Conservation (phyloP, 2,329 filamentous ascomycete genomes). For the Xylaria arbuscula region DNA sequence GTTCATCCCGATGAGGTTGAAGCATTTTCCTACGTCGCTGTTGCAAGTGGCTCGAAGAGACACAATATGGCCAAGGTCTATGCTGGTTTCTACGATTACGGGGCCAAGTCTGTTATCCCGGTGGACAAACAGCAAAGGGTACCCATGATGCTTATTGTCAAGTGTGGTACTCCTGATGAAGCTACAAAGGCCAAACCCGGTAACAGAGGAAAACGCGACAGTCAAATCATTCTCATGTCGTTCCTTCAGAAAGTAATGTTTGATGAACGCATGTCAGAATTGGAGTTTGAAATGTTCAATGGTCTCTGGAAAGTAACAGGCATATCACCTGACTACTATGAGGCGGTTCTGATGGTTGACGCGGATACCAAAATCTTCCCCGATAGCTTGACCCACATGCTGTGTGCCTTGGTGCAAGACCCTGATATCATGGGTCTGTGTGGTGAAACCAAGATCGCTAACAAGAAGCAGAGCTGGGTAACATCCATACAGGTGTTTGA, state of each 20-base stretch:
- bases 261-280: slow-evolving; percentile 98
- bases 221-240: slow-evolving; percentile 98
- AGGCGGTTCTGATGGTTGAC: slow-evolving; percentile 98
- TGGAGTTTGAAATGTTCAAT: slow-evolving; percentile 99
- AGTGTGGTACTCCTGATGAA: slow-evolving; percentile 94
- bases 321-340: slow-evolving; percentile 97
- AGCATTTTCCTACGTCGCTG: slow-evolving; percentile 94
- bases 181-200: slow-evolving; percentile 84
- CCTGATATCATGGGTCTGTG: slow-evolving; percentile 99
- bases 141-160: slow-evolving; percentile 96
- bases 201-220: slow-evolving; percentile 98
- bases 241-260: slow-evolving; percentile 99
- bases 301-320: slow-evolving; percentile 98
- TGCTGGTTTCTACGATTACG: slow-evolving; percentile 98
- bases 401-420: slow-evolving; percentile 98
- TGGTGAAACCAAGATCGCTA: slow-evolving; percentile 99
- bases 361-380: slow-evolving; percentile 99
- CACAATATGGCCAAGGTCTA: slow-evolving; percentile 99
- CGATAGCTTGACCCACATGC: slow-evolving; percentile 97
- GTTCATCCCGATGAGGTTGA: slow-evolving; percentile 83
- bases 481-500: slow-evolving; percentile 99
- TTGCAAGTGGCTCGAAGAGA: slow-evolving; percentile 93
- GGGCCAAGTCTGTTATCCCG: slow-evolving; percentile 80
- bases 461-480: slow-evolving; percentile 95
- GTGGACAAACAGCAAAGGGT: slow-evolving; percentile 92